A percentile compares a stretch with the other conserved stretches of the same genome.
Evolutionary conservation across 371 early-diverging fungal species (phyloP).

Genomic region (Vairimorpha ceranae): DNA sequence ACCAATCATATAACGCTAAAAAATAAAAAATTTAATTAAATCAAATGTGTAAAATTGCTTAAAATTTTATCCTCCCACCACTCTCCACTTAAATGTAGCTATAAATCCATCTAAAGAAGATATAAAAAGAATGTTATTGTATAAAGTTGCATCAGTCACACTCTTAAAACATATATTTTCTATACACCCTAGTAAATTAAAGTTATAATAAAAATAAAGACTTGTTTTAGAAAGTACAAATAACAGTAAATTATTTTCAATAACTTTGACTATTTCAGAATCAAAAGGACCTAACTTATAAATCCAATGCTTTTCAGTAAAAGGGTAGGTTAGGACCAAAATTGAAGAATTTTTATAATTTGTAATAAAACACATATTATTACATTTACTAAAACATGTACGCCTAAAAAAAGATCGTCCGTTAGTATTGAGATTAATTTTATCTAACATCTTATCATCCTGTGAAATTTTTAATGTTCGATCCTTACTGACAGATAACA

Average conservation of each 20-base stretch:
- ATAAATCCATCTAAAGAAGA: constrained; percentile 54
- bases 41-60: too few relatives aligned
- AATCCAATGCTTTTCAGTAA: constrained; percentile 25
- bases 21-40: too few relatives aligned
- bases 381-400: constrained; percentile 32
- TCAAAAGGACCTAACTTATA: constrained; percentile 53
- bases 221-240: constrained; percentile 44
- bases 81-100: constrained; percentile 23
- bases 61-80: too few relatives aligned
- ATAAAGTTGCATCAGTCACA: constrained; percentile 55
- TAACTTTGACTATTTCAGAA: constrained; percentile 42
- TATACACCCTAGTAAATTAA: constrained; percentile 34
- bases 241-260: constrained; percentile 13
- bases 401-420: constrained; percentile 51
- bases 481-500: constrained; percentile 52
- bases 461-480: constrained; percentile 42
- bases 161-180: constrained; percentile 54
- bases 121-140: constrained; percentile 31
- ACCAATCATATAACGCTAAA: too few relatives aligned
- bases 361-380: constrained; percentile 25
- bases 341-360: constrained; percentile 5
- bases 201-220: constrained; percentile 50
- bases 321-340: constrained; percentile 36
- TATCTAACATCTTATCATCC: constrained; percentile 18
- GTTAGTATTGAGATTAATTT: constrained; percentile 20